A percentile compares a stretch with the other conserved stretches of the same genome.
Conservation (phyloP, 257 asterid genomes). For the Pogostemon cablin region DNA sequence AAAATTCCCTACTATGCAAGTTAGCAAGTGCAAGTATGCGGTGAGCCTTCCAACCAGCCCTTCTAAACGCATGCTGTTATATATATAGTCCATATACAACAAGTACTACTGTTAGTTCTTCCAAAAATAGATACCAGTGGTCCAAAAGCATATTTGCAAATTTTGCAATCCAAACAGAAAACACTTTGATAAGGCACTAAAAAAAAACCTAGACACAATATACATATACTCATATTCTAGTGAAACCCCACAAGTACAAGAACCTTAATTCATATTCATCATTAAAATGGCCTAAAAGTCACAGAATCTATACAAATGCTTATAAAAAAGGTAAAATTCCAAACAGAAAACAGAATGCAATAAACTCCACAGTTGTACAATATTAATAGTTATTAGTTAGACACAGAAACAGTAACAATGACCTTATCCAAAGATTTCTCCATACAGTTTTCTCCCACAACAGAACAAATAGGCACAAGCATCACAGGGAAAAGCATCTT, state of each 20-base stretch:
- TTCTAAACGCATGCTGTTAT: background rate
- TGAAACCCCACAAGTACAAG: background rate
- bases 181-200: slow-evolving; percentile 8
- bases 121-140: slow-evolving; percentile 17
- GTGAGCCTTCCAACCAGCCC: background rate
- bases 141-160: slow-evolving; percentile 10
- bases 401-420: slow-evolving; percentile 21
- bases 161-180: slow-evolving; percentile 14
- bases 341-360: too few species aligned
- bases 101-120: background rate
- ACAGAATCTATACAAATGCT: too few species aligned
- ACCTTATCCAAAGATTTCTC: background rate
- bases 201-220: background rate
- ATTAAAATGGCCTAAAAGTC: background rate
- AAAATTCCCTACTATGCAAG: slow-evolving; percentile 9
- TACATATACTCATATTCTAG: too few species aligned
- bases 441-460: background rate
- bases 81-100: background rate
- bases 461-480: too few species aligned
- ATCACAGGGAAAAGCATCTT: background rate
- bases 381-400: background rate
- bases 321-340: too few species aligned
- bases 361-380: too few species aligned
- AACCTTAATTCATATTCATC: slow-evolving; percentile 2
- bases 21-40: background rate